Conservation (phyloP, 345 rosid genomes). For the Bruguiera gymnorhiza region DNA sequence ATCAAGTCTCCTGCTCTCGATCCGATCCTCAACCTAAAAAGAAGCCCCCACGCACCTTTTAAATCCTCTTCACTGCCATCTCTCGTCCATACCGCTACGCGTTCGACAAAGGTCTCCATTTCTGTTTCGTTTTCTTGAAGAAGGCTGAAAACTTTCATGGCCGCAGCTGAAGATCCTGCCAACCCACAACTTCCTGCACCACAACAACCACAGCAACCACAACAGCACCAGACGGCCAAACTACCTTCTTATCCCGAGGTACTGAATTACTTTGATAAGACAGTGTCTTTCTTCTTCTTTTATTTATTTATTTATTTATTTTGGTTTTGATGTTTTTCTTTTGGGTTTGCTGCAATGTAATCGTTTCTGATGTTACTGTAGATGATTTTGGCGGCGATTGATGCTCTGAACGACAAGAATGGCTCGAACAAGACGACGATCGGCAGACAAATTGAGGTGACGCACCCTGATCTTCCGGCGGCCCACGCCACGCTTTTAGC, state of each 20-base stretch:
- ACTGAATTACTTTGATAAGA: background rate
- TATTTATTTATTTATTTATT: background rate
- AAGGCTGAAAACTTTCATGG: slow-evolving; percentile 3
- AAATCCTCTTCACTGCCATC: slow-evolving; percentile 6
- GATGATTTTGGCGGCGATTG: slow-evolving; percentile 89
- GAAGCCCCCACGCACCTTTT: background rate
- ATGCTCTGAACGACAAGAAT: slow-evolving; percentile 41
- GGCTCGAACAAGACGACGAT: slow-evolving; percentile 67
- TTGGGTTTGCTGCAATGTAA: background rate
- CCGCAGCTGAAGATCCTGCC: background rate
- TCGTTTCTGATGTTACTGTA: slow-evolving; percentile 6
- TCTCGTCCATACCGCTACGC: no score
- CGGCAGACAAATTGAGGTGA: slow-evolving; percentile 53
- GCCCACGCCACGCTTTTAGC: slow-evolving; percentile 57
- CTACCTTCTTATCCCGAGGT: slow-evolving; percentile 43
- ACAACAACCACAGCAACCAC: background rate
- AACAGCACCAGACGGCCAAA: background rate
- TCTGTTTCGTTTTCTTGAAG: background rate
- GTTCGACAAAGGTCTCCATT: background rate
- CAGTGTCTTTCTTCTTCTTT: background rate
- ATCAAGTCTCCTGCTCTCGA: background rate
- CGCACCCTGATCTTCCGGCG: slow-evolving; percentile 45
- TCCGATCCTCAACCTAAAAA: background rate
- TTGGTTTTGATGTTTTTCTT: background rate
- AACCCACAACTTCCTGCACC: background rate